A percentile compares a stretch with the other conserved stretches of the same genome.
Conservation (phyloP, 108 stramenopile species). For the Cyclotella kingstonii region DNA sequence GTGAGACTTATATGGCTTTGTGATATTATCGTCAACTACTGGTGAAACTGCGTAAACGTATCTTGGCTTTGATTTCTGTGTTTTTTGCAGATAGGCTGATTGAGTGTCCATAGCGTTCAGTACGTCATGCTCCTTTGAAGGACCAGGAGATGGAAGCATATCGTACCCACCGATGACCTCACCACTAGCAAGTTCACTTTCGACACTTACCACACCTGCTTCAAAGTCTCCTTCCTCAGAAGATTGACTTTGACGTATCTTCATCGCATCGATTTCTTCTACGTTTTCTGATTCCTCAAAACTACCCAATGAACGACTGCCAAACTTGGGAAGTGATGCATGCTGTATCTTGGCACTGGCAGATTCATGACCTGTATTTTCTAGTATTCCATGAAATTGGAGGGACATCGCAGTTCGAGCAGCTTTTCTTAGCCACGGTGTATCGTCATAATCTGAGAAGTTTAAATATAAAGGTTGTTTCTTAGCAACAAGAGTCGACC, state of each 20-base stretch:
- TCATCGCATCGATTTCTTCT: neutral
- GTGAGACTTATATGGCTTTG: constrained; percentile 12
- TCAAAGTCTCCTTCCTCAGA: constrained; percentile 49
- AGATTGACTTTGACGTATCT: neutral
- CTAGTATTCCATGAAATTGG: constrained; percentile 84
- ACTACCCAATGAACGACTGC: constrained; percentile 42
- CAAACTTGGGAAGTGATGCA: constrained; percentile 77
- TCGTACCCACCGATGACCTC: constrained; percentile 66
- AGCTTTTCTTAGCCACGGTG: constrained; percentile 82
- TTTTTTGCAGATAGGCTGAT: constrained; percentile 28
- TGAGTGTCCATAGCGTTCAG: constrained; percentile 35
- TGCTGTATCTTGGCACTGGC: constrained; percentile 85
- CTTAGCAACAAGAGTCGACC: constrained; percentile 28
- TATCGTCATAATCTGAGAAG: constrained; percentile 45
- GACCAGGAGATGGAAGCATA: constrained; percentile 76
- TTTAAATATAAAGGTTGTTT: constrained; percentile 15
- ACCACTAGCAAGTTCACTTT: constrained; percentile 52
- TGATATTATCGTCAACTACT: neutral
- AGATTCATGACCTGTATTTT: constrained; percentile 78
- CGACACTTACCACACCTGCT: constrained; percentile 68
- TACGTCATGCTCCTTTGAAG: constrained; percentile 67
- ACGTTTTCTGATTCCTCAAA: constrained; percentile 39
- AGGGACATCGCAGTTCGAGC: constrained; percentile 85
- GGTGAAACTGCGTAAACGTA: constrained; percentile 23
- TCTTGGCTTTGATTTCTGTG: constrained; percentile 26